Evolutionary conservation across 257 asterid genomes (phyloP), one percentile per base, ranked within the genome.

Genomic region (Solanum paucissectum): DNA sequence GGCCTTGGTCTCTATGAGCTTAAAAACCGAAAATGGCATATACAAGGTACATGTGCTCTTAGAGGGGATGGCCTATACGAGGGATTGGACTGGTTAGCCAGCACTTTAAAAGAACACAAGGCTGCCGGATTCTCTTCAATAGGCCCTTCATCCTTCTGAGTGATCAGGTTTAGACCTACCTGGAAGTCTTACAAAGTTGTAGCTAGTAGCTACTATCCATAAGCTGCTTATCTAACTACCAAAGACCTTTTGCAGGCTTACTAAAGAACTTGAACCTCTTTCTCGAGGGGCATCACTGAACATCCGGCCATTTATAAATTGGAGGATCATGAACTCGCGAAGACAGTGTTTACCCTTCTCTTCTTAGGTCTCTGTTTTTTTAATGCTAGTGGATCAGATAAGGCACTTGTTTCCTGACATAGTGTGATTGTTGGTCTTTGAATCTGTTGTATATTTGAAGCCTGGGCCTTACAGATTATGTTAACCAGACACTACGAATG

Each of bases 61-160:
- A 95, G 88, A 93, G 99, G 98, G 75, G 99, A 96, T 58, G 99
- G 99, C 34, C 91, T 96, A 88, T 95, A 96, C 7, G 99, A 96
- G 92, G 99, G 99, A 37, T 88, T 96, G 93, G 99, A 96, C 92
- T 96, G 99, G 99, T 90, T 96, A 88, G 87, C 98, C 69, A 92
- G 93, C 92, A 96, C 98, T 76, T 89, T 96, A 90, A 96, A 96
- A 91, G 98, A 95, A 74, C 95, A 93, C 38, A 94, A 88, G 77
- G 98, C 97, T 38, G 94, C 95, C 83, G 98, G 98, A 83, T 96
- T 90, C 92, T 95, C 99, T 85, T 94, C 98, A 1, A 94, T 95
- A 32, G 99, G 98, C 32, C 90, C 97, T 66, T 95, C 98, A 69
- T 60, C 93, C 87, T 94, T 95, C 91, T 91, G 91, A 91, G 77